Evolutionary conservation across 2,329 filamentous ascomycete species (phyloP).

Genomic region (Diaporthe vexans): DNA sequence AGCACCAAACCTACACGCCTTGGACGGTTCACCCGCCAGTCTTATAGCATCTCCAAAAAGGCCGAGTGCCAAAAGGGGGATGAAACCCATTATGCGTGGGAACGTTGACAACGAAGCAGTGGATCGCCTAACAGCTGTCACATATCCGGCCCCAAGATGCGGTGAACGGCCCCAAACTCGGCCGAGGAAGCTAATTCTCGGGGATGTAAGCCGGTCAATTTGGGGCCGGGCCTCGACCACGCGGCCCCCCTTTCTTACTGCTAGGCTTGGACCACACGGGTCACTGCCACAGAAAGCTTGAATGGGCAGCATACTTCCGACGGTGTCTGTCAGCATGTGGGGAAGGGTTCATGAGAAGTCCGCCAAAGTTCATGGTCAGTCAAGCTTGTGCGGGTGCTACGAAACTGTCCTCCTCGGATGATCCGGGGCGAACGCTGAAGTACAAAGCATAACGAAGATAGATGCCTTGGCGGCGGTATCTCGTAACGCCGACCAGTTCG

Average conservation of each 20-base stretch:
- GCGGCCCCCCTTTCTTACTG: neutral
- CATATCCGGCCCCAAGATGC: neutral
- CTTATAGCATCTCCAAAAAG: neutral
- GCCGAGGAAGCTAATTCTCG: constrained; percentile 31
- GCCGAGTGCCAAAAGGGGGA: neutral
- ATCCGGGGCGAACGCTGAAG: neutral
- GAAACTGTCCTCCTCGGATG: neutral
- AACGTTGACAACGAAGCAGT: constrained; percentile 7
- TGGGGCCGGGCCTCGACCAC: neutral
- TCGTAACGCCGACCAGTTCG: constrained; percentile 21
- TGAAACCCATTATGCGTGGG: neutral
- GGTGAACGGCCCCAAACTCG: constrained; percentile 24
- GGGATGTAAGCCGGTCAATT: constrained; percentile 17
- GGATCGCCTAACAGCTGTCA: constrained; percentile 2
- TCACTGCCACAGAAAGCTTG: constrained; percentile 2
- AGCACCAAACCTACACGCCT: neutral
- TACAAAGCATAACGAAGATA: neutral
- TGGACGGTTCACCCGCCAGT: neutral
- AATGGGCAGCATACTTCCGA: neutral
- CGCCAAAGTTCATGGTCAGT: neutral
- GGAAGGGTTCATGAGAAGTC: neutral
- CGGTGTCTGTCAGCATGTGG: neutral
- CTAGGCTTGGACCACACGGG: neutral
- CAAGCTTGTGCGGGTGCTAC: neutral
- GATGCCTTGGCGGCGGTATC: neutral